Evolutionary conservation across 495 filamentous ascomycete species (phyloP), one percentile per base, ranked within the genome.

Genomic region (Hypomontagnella monticulosa): DNA sequence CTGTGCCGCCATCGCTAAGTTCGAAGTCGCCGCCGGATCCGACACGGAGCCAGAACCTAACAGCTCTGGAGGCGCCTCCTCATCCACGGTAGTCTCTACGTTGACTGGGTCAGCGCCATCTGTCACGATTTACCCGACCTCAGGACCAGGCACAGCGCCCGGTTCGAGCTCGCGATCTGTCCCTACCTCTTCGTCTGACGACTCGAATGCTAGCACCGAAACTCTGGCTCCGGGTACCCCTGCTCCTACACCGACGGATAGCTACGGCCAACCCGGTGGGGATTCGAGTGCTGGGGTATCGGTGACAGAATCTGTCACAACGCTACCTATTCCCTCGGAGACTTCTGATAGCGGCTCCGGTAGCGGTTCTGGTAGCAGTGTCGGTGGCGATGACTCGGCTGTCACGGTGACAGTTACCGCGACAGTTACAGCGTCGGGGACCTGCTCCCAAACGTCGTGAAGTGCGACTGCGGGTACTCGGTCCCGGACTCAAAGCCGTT

Each of bases 1-100:
- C 71, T 93, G 91, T 73, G 89, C 89, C 16, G 92, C 90, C 2
- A 81, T 93, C 66, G 90, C 87, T 9, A 69, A 67, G 37, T 73
- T 69, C 55, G 69, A 73, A 23, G 54, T 68, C n/a, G 60, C 32
- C 15, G 49, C 54, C 8, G 59, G 54, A 54, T 46, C 57, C 30
- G 56, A 43, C 6, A n/a, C 19, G 8, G 34, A 52, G 36, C 48
- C 65, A 23, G 48, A 16, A 12, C 52, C 64, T 42, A 55, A 43
- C 48, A 55, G 36, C 49, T 42, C 59, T 16, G 65, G 48, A 50
- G 16, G 23, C n/a, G 37, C 1, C 0, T 63, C 65, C 9, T 54
- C 53, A 6, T 53, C 58, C 7, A 37, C 40, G 6, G 15, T 55
- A 18, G 34, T 42, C 11, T 57, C 65, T 19, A 36, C 55, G 1